Percentiles rank a stretch among this genome's conserved stretches.
Evolutionary conservation across 2,329 filamentous ascomycete species (phyloP).

Genomic region (Hypomyces rosellus): DNA sequence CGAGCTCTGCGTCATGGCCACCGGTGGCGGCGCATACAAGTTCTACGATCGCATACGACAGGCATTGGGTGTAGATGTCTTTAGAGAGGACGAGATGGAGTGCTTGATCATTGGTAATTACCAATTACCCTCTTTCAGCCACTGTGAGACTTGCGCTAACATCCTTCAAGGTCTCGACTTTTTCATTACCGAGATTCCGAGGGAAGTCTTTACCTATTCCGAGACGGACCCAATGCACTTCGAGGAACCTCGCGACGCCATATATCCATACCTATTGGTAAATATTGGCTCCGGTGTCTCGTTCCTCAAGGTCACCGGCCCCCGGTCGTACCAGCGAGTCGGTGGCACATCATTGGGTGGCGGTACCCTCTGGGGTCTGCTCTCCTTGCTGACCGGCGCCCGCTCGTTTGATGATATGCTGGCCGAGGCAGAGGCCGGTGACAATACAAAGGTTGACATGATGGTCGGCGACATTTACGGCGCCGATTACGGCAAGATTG

Average conservation of each 20-base stretch:
- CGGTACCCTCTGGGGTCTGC: constrained; percentile 93
- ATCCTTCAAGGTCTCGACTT: constrained; percentile 72
- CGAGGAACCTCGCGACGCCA: constrained; percentile 65
- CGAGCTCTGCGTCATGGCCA: constrained; percentile 88
- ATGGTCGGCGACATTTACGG: constrained; percentile 97
- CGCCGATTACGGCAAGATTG: constrained; percentile 91
- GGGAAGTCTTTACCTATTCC: constrained; percentile 95
- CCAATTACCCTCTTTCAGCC: background rate
- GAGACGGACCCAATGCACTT: constrained; percentile 89
- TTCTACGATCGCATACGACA: constrained; percentile 89
- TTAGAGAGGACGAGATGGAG: constrained; percentile 97
- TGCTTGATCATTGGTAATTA: constrained; percentile 83
- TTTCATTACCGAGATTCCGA: constrained; percentile 96
- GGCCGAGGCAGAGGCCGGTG: constrained; percentile 79
- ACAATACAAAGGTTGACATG: constrained; percentile 93
- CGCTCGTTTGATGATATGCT: constrained; percentile 98
- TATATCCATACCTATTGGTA: constrained; percentile 94
- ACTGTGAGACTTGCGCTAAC: background rate
- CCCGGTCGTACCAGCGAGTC: constrained; percentile 79
- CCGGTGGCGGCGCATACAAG: constrained; percentile 91
- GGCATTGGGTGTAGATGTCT: constrained; percentile 76
- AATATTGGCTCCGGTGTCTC: constrained; percentile 97
- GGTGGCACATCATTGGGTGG: constrained; percentile 92
- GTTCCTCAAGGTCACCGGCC: constrained; percentile 94
- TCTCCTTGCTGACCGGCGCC: constrained; percentile 88